Conservation (phyloP, 306 rosid species). For the Sphenostylis stenocarpa region DNA sequence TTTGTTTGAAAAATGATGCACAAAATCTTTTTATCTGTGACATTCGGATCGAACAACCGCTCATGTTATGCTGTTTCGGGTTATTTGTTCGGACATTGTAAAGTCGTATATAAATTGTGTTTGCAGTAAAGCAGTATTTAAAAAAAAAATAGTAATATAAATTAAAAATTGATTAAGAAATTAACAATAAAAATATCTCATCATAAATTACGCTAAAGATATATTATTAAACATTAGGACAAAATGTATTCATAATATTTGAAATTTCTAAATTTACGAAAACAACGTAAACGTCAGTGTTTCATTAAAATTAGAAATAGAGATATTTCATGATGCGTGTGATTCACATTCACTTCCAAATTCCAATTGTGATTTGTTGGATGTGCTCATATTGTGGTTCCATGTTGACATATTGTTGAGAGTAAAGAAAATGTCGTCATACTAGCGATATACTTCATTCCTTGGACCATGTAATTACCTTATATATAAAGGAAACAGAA, state of each 20-base stretch:
- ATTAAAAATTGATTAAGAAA: too few relatives aligned
- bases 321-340: not conserved
- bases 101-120: too few relatives aligned
- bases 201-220: not conserved
- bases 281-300: not conserved
- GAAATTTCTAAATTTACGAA: not conserved
- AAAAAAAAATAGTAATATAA: too few relatives aligned
- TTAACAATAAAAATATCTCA: not conserved
- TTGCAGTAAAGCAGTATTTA: too few relatives aligned
- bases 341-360: not conserved
- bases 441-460: slow-evolving; percentile 12
- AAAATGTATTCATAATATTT: not conserved
- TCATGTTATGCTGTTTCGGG: too few relatives aligned
- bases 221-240: not conserved
- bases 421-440: slow-evolving; percentile 49
- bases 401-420: slow-evolving; percentile 46
- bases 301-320: not conserved
- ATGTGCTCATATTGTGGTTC: slow-evolving; percentile 43
- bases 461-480: slow-evolving; percentile 11
- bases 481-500: not conserved
- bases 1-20: too few relatives aligned
- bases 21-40: too few relatives aligned
- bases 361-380: not conserved
- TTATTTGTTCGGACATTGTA: too few relatives aligned
- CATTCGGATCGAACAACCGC: too few relatives aligned